These are phyloP conservation scores for Psilocybe sp. DNA, from an alignment of 768 basidiomycete genomes.

Conservation along the genomic window DNA sequence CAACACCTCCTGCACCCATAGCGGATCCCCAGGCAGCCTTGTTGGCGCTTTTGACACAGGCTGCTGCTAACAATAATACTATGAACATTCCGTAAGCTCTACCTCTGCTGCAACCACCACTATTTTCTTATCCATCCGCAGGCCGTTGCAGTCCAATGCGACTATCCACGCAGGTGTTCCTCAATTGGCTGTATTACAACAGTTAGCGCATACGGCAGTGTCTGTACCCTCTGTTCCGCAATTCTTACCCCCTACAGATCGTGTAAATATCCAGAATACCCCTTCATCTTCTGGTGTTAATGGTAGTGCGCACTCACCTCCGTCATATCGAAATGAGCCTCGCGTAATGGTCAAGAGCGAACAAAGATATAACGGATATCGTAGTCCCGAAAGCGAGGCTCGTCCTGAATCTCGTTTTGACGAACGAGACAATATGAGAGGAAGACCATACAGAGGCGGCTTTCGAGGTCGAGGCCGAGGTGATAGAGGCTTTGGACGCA, in stretches of 20 bases:
- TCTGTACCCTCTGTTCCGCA: conserved; percentile 30
- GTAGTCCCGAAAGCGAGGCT: conserved; percentile 49
- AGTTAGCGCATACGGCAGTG: conserved; percentile 63
- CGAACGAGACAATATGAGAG: conserved; percentile 48
- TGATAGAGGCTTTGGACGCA: conserved; percentile 36
- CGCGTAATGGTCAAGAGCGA: conserved; percentile 36
- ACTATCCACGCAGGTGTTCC: conserved; percentile 42
- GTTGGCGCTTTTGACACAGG: conserved; percentile 68
- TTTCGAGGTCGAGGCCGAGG: conserved; percentile 61
- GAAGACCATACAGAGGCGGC: conserved; percentile 47
- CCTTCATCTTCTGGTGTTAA: conserved; percentile 28
- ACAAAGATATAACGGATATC: conserved; percentile 43
- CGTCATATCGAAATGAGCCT: conserved; percentile 42
- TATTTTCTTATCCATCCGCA: conserved; percentile 39
- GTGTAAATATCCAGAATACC: conserved; percentile 29
- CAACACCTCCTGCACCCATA: conserved; percentile 22
- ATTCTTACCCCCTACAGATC: conserved; percentile 24
- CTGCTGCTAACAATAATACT: conserved; percentile 38
- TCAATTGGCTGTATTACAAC: conserved; percentile 74
- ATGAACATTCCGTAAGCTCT: conserved; percentile 35
- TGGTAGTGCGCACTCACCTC: conserved; percentile 34
- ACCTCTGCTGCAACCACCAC: not conserved
- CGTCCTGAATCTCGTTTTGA: conserved; percentile 48
- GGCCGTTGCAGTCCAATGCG: conserved; percentile 49
- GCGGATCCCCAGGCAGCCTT: conserved; percentile 61